A percentile compares a stretch with the other conserved stretches of the same genome.
Evolutionary conservation across 1,284 basidiomycete species (phyloP).

Genomic region (Takashimella tepidaria): DNA sequence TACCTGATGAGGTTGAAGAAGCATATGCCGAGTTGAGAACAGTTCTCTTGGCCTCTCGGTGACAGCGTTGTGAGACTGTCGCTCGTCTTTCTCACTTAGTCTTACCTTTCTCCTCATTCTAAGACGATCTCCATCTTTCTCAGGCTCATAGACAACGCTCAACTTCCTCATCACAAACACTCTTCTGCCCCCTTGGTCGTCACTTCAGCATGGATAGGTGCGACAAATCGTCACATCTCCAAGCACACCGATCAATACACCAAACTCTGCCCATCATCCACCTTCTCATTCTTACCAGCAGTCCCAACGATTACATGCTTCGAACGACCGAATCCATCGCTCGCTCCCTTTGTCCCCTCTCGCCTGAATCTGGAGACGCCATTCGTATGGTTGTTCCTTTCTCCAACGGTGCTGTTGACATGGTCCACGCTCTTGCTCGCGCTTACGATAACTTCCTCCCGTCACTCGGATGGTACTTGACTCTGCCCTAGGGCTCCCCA

Average conservation of each 20-base stretch:
- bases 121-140: not conserved
- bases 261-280: not conserved
- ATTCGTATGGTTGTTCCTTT: not conserved
- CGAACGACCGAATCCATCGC: not conserved
- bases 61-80: too few relatives aligned
- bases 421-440: not conserved
- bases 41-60: not conserved
- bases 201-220: conserved; percentile 5
- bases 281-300: conserved; percentile 3
- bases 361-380: not conserved
- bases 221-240: conserved; percentile 1
- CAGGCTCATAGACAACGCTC: not conserved
- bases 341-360: not conserved
- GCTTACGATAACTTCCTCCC: not conserved
- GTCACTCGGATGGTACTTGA: conserved; percentile 1
- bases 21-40: conserved; percentile 5
- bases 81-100: not conserved
- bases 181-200: not conserved
- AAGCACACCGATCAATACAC: conserved; percentile 4
- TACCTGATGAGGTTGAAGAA: conserved; percentile 7
- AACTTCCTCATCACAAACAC: not conserved
- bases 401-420: conserved; percentile 4
- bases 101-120: not conserved
- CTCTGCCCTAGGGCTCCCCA: conserved; percentile 2
- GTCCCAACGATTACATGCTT: not conserved